These are phyloP conservation scores for Penstemon davidsonii DNA, from an alignment of 257 asterid species.

Conservation along the genomic window DNA sequence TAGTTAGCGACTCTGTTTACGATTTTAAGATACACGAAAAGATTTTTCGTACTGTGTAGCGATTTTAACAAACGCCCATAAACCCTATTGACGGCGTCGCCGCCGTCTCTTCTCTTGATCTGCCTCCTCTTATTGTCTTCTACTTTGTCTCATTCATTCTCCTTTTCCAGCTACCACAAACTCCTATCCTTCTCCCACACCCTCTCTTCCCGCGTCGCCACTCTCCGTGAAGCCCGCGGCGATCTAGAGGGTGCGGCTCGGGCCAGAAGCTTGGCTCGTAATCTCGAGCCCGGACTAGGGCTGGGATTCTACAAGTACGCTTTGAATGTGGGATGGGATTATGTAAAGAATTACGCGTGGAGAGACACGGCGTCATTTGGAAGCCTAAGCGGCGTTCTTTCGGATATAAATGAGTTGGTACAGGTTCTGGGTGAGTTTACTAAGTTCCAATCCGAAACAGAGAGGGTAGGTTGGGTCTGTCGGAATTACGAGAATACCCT, in stretches of 20 bases:
- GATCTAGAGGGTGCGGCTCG: conserved; percentile 61
- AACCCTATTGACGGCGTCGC: conserved; percentile 29
- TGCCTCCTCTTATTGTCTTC: conserved; percentile 33
- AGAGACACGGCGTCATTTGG: conserved; percentile 43
- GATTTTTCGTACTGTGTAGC: too few relatives aligned
- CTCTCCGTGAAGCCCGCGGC: conserved; percentile 71
- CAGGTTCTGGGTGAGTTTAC: conserved; percentile 44
- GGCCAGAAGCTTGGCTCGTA: conserved; percentile 50
- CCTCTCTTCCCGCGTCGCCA: conserved; percentile 68
- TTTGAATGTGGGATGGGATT: conserved; percentile 65
- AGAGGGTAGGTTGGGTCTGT: conserved; percentile 60
- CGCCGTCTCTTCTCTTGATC: conserved; percentile 36
- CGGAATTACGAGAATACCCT: conserved; percentile 54
- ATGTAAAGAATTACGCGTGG: conserved; percentile 60
- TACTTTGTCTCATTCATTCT: conserved; percentile 32
- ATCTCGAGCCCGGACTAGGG: conserved; percentile 51
- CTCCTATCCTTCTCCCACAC: conserved; percentile 74
- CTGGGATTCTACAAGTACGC: conserved; percentile 59
- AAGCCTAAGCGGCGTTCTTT: conserved; percentile 41
- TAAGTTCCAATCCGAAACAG: conserved; percentile 46
- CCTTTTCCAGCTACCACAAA: conserved; percentile 48
- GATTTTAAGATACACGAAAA: too few relatives aligned
- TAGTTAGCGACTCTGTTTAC: too few relatives aligned
- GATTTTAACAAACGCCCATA: neutral
- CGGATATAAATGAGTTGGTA: conserved; percentile 61